Percentiles rank a stretch among this genome's conserved stretches.
Evolutionary conservation across 2,329 filamentous ascomycete genomes (phyloP).

Genomic region (Sphaerulina musiva): DNA sequence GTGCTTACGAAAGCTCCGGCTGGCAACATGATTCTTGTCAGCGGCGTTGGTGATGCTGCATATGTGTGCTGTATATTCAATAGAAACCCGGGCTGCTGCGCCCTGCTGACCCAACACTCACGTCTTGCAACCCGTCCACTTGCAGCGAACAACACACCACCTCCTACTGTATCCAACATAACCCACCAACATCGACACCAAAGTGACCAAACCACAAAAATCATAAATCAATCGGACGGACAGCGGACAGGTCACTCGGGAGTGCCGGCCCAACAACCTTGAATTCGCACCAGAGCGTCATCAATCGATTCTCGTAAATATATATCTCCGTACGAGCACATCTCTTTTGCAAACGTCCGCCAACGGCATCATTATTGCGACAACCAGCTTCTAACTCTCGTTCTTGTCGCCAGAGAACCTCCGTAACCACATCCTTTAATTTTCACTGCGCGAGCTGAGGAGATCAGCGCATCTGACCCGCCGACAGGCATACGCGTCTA

Average conservation of each 20-base stretch:
- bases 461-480: background rate
- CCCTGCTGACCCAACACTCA: background rate
- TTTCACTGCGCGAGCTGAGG: background rate
- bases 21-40: background rate
- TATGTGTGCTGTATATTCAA: background rate
- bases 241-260: background rate
- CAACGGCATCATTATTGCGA: background rate
- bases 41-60: background rate
- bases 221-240: background rate
- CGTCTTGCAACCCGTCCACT: background rate
- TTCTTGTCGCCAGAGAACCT: background rate
- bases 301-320: background rate
- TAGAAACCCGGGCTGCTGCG: background rate
- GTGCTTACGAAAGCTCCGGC: too few relatives aligned
- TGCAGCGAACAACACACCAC: too few relatives aligned
- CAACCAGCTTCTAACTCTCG: background rate
- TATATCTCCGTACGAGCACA: background rate
- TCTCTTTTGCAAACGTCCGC: background rate
- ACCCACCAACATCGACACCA: background rate
- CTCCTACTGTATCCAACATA: background rate
- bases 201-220: background rate
- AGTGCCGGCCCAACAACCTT: background rate
- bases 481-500: conserved; percentile 6
- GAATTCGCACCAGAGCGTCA: background rate
- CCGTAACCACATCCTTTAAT: background rate